These are phyloP conservation scores for Solanum bulbocastanum DNA, from an alignment of 257 asterid species.

Conservation along the genomic window DNA sequence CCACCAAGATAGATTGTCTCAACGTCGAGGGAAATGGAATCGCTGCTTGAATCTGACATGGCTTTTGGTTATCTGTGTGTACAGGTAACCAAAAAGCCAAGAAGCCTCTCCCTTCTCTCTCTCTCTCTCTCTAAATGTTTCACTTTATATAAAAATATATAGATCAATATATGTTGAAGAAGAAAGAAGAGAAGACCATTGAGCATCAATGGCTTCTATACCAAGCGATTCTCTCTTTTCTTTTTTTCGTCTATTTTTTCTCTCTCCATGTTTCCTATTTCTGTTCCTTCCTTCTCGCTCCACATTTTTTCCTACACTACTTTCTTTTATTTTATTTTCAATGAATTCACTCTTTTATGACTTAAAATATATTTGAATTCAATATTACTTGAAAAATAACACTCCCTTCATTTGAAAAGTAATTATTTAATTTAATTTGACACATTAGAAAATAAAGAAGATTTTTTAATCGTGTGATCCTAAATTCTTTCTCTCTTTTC, in stretches of 20 bases:
- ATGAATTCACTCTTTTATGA: too few relatives aligned
- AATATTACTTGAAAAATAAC: too few relatives aligned
- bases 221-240: slow-evolving; percentile 17
- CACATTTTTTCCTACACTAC: neutral
- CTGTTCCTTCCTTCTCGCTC: neutral
- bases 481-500: too few relatives aligned
- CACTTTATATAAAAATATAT: neutral
- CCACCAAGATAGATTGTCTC: slow-evolving; percentile 39
- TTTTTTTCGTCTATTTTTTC: neutral
- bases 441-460: too few relatives aligned
- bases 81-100: slow-evolving; percentile 1
- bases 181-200: slow-evolving; percentile 2
- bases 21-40: slow-evolving; percentile 25
- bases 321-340: neutral
- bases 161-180: neutral
- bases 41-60: slow-evolving; percentile 28
- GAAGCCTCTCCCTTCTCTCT: neutral
- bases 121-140: neutral
- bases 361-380: too few relatives aligned
- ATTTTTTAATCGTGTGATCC: too few relatives aligned
- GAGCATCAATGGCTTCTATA: slow-evolving; percentile 19
- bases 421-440: too few relatives aligned
- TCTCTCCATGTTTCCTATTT: neutral
- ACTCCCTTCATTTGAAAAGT: too few relatives aligned
- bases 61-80: slow-evolving; percentile 15